Evolutionary conservation across 2,329 filamentous ascomycete genomes (phyloP), one percentile per base, ranked within the genome.

Genomic region (Grosmannia huntii): DNA sequence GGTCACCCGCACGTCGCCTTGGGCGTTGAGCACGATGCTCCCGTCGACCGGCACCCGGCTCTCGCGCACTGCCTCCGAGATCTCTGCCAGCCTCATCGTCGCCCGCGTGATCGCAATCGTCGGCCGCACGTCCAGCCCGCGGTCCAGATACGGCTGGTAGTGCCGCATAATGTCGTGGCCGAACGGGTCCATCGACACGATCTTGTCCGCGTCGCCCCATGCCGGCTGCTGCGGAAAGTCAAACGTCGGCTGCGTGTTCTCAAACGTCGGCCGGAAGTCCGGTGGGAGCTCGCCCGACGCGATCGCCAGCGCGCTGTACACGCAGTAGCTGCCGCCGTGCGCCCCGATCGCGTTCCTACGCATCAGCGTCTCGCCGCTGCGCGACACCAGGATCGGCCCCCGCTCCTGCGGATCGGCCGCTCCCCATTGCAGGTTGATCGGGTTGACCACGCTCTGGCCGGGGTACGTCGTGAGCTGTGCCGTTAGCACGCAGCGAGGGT

Each of bases 231-330:
- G 56, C 23, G 56, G 50, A 21, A 57, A 57, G 25, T 57, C 36
- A 52, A 57, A 57, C 16, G 56, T 57, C 49, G 56, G 56, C 56
- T 57, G 56, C 48, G 56, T 57, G 56, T 57, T 57, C 41, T 57
- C 56, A n/a, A 57, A 57, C 38, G 38, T 57, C 12, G 56, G 56
- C 23, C 56, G 56, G 56, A 57, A 57, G 56, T 57, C 50, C 16
- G 56, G 27, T 19, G 56, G 56, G 36, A 57, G 50, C 36, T 57
- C 56, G 56, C 56, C 56, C 19, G 56, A 50, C 9, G 56, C 56
- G 16, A 57, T 48, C 25, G 56, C 56, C 49, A 57, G 50, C 50
- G 56, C 56, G 56, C 50, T 57, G 56, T 57, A 57, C 19, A 57
- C 56, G 25, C 56, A 57, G 56, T 57, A 57, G 56, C 56, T 57